phyloP scores from a whole-genome alignment of 2,329 filamentous ascomycete species.

The Lachnellula hyalina region DNA sequence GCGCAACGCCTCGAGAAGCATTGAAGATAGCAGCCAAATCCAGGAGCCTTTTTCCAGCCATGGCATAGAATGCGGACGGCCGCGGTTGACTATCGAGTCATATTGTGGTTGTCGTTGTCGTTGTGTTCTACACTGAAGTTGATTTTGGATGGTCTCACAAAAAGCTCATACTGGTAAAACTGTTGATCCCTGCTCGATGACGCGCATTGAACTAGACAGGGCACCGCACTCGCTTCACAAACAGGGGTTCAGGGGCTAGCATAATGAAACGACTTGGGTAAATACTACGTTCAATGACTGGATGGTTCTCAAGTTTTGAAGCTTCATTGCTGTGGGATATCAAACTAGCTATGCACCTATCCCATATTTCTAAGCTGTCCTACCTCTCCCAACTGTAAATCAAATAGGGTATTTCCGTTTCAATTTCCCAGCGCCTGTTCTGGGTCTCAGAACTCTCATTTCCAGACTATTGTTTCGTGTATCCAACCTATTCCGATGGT shows the following conservation, averaged over 20 bases:
- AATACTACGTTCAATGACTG: no score
- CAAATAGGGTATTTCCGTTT: not conserved
- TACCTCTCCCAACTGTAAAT: not conserved
- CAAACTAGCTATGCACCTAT: not conserved
- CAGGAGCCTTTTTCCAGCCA: conserved; percentile 59
- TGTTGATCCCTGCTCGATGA: not conserved
- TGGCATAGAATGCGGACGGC: conserved; percentile 23
- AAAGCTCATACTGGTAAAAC: not conserved
- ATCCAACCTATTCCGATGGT: conserved; percentile 14
- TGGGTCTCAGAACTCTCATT: not conserved
- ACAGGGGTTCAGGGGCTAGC: not conserved
- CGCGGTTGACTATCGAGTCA: conserved; percentile 14
- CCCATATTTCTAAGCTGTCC: not conserved
- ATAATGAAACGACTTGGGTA: no score
- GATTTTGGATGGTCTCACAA: not conserved
- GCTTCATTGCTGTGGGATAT: not conserved
- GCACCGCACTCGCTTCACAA: not conserved
- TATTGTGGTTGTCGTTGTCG: conserved; percentile 5
- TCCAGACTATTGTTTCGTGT: not conserved
- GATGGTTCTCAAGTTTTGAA: no score
- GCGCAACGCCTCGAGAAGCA: conserved; percentile 63
- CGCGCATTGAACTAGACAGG: not conserved
- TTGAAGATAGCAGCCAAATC: conserved; percentile 66
- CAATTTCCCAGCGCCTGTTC: conserved; percentile 6
- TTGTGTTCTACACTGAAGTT: not conserved